phyloP scores from a whole-genome alignment of 2,329 filamentous ascomycete genomes.

The Scytalidium sp. region DNA sequence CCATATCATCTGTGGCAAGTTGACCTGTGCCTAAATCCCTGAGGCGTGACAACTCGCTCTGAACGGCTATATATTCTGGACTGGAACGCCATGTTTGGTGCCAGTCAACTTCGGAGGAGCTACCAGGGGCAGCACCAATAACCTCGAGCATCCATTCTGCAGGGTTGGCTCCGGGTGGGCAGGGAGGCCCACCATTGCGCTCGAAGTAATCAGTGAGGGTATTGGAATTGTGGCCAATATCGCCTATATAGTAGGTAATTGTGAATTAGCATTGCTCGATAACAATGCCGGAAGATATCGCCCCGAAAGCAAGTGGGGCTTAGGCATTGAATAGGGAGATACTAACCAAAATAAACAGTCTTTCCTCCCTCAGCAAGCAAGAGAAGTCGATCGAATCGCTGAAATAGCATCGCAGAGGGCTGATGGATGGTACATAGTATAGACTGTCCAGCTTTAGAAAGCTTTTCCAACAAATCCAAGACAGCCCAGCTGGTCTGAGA shows the following conservation, averaged over 20 bases:
- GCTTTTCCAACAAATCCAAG: constrained; percentile 80
- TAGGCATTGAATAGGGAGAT: background rate
- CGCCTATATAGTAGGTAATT: constrained; percentile 21
- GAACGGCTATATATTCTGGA: constrained; percentile 26
- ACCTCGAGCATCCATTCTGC: constrained; percentile 55
- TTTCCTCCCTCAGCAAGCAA: constrained; percentile 75
- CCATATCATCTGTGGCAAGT: constrained; percentile 37
- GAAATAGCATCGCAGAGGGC: constrained; percentile 89
- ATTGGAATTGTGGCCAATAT: constrained; percentile 54
- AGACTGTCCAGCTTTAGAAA: constrained; percentile 85
- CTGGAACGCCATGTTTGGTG: constrained; percentile 37
- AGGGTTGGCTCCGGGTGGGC: constrained; percentile 70
- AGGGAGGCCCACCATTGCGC: constrained; percentile 62
- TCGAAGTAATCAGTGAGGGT: constrained; percentile 64
- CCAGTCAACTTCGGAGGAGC: constrained; percentile 59
- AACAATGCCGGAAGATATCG: background rate
- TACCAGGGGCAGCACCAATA: constrained; percentile 59
- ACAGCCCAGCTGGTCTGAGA: constrained; percentile 95
- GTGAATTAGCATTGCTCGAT: background rate
- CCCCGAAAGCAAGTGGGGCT: background rate
- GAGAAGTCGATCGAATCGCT: constrained; percentile 79
- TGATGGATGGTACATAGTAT: constrained; percentile 96
- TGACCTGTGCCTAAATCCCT: background rate
- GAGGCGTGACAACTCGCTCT: constrained; percentile 29
- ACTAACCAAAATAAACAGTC: constrained; percentile 74